Evolutionary conservation across 139 green algal genomes (phyloP), one percentile per base, ranked within the genome.

Genomic region (Astrephomene gubernaculifera): DNA sequence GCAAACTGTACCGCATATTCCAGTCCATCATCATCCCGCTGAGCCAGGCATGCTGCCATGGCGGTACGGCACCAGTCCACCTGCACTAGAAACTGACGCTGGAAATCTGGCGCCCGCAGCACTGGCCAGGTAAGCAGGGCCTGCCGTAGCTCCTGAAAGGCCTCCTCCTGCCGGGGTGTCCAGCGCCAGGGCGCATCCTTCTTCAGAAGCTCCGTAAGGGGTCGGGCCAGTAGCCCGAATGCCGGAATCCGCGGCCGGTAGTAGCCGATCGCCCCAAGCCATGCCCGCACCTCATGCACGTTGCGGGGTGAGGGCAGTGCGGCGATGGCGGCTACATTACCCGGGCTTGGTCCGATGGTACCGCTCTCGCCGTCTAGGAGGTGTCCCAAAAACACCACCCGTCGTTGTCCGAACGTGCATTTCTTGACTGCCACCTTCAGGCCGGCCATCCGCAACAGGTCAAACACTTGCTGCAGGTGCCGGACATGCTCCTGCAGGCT

Each of bases 1-100:
- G n/a, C n/a, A n/a, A n/a, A n/a, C n/a, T n/a, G n/a, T n/a, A n/a
- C 31, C 24, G 52, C 35, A 35, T 86, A 89, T 38, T 81, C 81
- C 3, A 4, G 24, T 45, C 64, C 24, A 31, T 31, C 64, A 71
- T 31, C 6, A 44, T 31, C n/a, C n/a, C n/a, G n/a, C n/a, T n/a
- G n/a, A n/a, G n/a, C n/a, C n/a, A n/a, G 3, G n/a, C 41, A 5
- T 25, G 25, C 44, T 44, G 27, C 8, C 39, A 79, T n/a, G n/a
- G n/a, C n/a, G n/a, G n/a, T n/a, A n/a, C n/a, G n/a, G n/a, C n/a
- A n/a, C n/a, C n/a, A n/a, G 19, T 79, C 71, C 44, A 41, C 33
- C 27, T 41, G 27, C 0, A 75, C 8, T 0, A 41, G 17, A 39
- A 54, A 75, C 3, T 9, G 39, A 0, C 68, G 39, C 0, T 4